Percentiles rank a stretch among this genome's conserved stretches.
phyloP scores from a whole-genome alignment of 495 filamentous ascomycete genomes.

The Pseudomonodictys pantanalensis region DNA sequence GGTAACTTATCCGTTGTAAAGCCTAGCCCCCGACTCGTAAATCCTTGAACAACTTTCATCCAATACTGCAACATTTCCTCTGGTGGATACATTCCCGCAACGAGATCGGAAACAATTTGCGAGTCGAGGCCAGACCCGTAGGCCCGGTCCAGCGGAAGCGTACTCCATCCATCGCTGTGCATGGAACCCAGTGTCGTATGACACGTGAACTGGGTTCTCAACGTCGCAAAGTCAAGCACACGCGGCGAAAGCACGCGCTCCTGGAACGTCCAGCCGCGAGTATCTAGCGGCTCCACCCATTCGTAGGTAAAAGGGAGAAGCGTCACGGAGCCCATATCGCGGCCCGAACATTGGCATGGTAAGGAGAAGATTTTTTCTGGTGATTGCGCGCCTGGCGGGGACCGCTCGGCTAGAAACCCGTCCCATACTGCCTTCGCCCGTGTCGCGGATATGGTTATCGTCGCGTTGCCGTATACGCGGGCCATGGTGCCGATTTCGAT shows the following conservation, averaged over 20 bases:
- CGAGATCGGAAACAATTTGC: background rate
- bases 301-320: background rate
- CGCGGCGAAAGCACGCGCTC: constrained; percentile 27
- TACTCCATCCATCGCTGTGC: constrained; percentile 2
- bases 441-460: background rate
- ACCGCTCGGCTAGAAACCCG: background rate
- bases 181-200: background rate
- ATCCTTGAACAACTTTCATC: constrained; percentile 2
- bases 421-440: background rate
- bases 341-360: background rate
- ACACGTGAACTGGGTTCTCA: constrained; percentile 1
- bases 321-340: background rate
- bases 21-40: constrained; percentile 13
- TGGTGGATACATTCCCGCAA: background rate
- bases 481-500: constrained; percentile 1
- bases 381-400: background rate
- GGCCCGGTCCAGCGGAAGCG: background rate
- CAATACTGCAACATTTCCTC: background rate
- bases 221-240: constrained; percentile 22
- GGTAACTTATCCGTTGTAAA: constrained; percentile 31
- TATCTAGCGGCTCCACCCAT: constrained; percentile 14
- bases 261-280: constrained; percentile 31
- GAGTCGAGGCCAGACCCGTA: background rate
- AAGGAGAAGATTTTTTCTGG: background rate
- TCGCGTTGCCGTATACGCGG: constrained; percentile 4